phyloP scores from a whole-genome alignment of 768 basidiomycete species.

The Rhodotorula paludigena region DNA sequence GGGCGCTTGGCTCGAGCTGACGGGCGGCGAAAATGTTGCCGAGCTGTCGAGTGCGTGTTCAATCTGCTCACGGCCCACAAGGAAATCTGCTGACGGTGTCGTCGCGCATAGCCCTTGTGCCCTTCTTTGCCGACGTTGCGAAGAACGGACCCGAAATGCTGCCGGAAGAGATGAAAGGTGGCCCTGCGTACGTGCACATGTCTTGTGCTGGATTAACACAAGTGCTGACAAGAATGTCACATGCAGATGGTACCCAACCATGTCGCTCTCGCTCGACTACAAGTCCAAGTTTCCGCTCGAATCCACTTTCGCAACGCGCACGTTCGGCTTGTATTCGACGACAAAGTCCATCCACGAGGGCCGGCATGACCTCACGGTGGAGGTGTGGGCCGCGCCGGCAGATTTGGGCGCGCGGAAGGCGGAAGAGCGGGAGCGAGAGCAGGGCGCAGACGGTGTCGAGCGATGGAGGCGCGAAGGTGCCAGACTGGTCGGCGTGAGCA shows the following conservation, averaged over 20 bases:
- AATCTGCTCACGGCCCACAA: too few species aligned
- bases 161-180: neutral
- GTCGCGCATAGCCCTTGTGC: conserved; percentile 8
- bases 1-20: conserved; percentile 28
- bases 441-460: neutral
- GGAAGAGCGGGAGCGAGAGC: neutral
- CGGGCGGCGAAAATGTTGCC: conserved; percentile 17
- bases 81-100: neutral
- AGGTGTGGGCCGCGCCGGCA: conserved; percentile 23
- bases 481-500: conserved; percentile 27
- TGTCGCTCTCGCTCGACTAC: conserved; percentile 28
- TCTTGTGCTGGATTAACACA: too few species aligned
- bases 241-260: conserved; percentile 32
- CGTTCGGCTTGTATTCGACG: conserved; percentile 23
- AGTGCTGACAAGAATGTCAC: too few species aligned
- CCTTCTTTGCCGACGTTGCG: conserved; percentile 34
- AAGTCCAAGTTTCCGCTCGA: conserved; percentile 23
- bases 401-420: conserved; percentile 7
- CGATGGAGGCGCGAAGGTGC: conserved; percentile 17
- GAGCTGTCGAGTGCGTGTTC: conserved; percentile 3
- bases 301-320: conserved; percentile 1
- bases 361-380: conserved; percentile 31
- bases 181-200: conserved; percentile 4
- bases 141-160: conserved; percentile 25
- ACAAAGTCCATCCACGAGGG: conserved; percentile 22